Conservation (phyloP, 179 eudicot species). For the Silene coronaria region DNA sequence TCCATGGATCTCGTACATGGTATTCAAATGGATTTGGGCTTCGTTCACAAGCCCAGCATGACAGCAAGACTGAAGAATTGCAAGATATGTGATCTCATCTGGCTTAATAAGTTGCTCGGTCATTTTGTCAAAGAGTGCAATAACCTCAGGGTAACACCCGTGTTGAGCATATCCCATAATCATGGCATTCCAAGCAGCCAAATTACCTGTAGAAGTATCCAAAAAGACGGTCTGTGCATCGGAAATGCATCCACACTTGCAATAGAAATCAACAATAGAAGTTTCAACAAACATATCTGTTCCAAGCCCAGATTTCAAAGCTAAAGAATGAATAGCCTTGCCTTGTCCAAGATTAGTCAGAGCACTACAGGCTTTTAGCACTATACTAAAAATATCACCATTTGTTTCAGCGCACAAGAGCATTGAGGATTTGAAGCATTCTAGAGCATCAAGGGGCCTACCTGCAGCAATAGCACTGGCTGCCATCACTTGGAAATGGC, state of each 20-base stretch:
- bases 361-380: constrained; percentile 40
- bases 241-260: constrained; percentile 41
- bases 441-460: constrained; percentile 29
- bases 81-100: constrained; percentile 46
- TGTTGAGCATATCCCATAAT: constrained; percentile 46
- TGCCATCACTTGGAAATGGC: constrained; percentile 34
- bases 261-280: constrained; percentile 38
- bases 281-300: constrained; percentile 37
- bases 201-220: constrained; percentile 26
- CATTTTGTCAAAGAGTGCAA: constrained; percentile 27
- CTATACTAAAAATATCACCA: constrained; percentile 28
- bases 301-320: constrained; percentile 32
- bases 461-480: constrained; percentile 32
- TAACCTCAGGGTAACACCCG: constrained; percentile 30
- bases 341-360: constrained; percentile 42
- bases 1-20: constrained; percentile 41
- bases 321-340: constrained; percentile 34
- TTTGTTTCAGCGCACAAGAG: constrained; percentile 25
- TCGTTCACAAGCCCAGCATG: constrained; percentile 36
- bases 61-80: constrained; percentile 44
- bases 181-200: constrained; percentile 53
- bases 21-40: constrained; percentile 29
- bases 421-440: constrained; percentile 27
- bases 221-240: constrained; percentile 33
- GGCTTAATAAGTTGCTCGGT: constrained; percentile 27